A percentile compares a stretch with the other conserved stretches of the same genome.
These are phyloP conservation scores for Metschnikowia vanudenii DNA, from an alignment of 805 yeast genomes.

Conservation along the genomic window DNA sequence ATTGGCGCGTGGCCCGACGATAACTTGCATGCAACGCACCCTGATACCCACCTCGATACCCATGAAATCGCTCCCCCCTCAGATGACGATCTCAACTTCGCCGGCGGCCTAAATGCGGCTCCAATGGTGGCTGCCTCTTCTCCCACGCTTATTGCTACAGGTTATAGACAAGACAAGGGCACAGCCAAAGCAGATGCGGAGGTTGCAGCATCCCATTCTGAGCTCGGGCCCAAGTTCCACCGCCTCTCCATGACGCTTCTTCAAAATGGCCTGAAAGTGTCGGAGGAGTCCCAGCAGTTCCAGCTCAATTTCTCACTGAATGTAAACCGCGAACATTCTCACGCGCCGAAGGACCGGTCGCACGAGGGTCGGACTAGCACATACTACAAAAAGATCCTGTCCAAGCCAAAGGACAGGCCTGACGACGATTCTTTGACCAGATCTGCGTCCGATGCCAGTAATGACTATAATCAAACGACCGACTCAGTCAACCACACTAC, in stretches of 20 bases:
- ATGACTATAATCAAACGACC: not conserved
- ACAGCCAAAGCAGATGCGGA: not conserved
- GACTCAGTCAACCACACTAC: slow-evolving; percentile 3
- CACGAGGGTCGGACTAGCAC: slow-evolving; percentile 24
- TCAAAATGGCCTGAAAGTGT: slow-evolving; percentile 26
- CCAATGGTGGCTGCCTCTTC: not conserved
- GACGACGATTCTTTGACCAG: not conserved
- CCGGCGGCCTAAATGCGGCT: too few relatives aligned
- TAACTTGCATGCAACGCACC: not conserved
- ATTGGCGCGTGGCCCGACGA: slow-evolving; percentile 17
- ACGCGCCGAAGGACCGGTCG: not conserved
- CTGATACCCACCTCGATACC: too few relatives aligned
- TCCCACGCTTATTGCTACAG: slow-evolving; percentile 5
- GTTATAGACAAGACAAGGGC: slow-evolving; percentile 10
- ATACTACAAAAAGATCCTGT: slow-evolving; percentile 34
- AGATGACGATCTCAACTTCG: too few relatives aligned
- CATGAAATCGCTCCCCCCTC: too few relatives aligned
- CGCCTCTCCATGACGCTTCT: slow-evolving; percentile 38
- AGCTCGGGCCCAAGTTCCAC: slow-evolving; percentile 35
- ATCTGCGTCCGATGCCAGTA: slow-evolving; percentile 3
- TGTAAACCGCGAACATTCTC: slow-evolving; percentile 28
- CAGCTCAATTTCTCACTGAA: slow-evolving; percentile 40
- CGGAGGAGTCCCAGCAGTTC: slow-evolving; percentile 42
- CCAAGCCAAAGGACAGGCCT: slow-evolving; percentile 11
- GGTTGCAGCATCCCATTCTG: slow-evolving; percentile 21